phyloP scores from a whole-genome alignment of 2,329 filamentous ascomycete species.

The Beauveria sp. region DNA sequence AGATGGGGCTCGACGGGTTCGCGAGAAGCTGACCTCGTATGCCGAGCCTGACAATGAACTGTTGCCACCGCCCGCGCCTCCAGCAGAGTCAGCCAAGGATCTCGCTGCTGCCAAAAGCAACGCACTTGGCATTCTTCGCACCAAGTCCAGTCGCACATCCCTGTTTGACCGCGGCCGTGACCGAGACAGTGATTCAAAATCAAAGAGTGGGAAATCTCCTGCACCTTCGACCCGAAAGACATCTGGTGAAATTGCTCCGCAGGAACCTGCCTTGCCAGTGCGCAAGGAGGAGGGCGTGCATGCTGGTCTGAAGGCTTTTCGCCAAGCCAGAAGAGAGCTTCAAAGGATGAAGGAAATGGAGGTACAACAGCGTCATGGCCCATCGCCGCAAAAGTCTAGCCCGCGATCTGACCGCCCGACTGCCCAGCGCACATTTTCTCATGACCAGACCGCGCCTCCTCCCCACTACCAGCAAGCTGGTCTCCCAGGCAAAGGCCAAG shows the following conservation, averaged over 20 bases:
- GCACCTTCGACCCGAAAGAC: constrained; percentile 32
- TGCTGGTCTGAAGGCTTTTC: constrained; percentile 47
- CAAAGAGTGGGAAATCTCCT: constrained; percentile 44
- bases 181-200: constrained; percentile 28
- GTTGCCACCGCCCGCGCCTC: constrained; percentile 18
- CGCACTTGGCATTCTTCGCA: constrained; percentile 55
- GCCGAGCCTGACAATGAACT: constrained; percentile 51
- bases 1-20: constrained; percentile 60
- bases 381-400: constrained; percentile 15
- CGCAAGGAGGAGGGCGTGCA: constrained; percentile 36
- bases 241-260: constrained; percentile 14
- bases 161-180: constrained; percentile 45
- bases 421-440: constrained; percentile 30
- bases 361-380: constrained; percentile 33
- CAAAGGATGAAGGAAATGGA: constrained; percentile 49
- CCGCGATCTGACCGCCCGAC: constrained; percentile 16
- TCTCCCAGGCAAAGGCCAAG: constrained; percentile 22
- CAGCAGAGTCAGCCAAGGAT: constrained; percentile 28
- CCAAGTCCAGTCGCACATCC: constrained; percentile 62
- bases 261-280: constrained; percentile 12
- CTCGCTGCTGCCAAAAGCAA: constrained; percentile 35
- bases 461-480: constrained; percentile 35
- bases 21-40: constrained; percentile 64
- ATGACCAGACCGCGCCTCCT: constrained; percentile 38
- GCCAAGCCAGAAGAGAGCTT: constrained; percentile 49